phyloP scores from a whole-genome alignment of 2,329 filamentous ascomycete species.

The Aspergillus vadensis region DNA sequence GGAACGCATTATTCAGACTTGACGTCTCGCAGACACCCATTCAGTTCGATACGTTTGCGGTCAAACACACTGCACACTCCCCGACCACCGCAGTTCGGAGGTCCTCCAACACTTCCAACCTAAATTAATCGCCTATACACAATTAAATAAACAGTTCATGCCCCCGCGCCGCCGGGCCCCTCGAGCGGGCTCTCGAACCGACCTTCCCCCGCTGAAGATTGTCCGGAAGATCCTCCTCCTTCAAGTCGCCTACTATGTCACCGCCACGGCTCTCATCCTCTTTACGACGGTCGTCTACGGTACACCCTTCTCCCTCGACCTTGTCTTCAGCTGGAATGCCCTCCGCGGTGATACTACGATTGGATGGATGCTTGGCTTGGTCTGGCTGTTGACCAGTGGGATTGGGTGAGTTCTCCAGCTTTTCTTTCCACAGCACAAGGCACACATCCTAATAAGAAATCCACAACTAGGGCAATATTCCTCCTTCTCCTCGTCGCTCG shows the following conservation, averaged over 20 bases:
- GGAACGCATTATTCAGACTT: not conserved
- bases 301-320: slow-evolving; percentile 57
- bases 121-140: slow-evolving; percentile 1
- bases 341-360: slow-evolving; percentile 68
- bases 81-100: not conserved
- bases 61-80: not conserved
- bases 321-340: slow-evolving; percentile 65
- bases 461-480: slow-evolving; percentile 64
- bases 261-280: slow-evolving; percentile 63
- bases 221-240: slow-evolving; percentile 66
- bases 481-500: slow-evolving; percentile 82
- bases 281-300: slow-evolving; percentile 70
- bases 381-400: slow-evolving; percentile 68
- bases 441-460: not conserved
- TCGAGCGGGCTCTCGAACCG: slow-evolving; percentile 65
- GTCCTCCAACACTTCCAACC: not conserved
- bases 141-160: slow-evolving; percentile 33
- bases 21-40: not conserved
- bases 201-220: slow-evolving; percentile 68
- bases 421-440: too few relatives aligned
- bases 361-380: slow-evolving; percentile 68
- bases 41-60: not conserved
- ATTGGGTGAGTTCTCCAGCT: slow-evolving; percentile 55
- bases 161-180: slow-evolving; percentile 59
- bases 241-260: slow-evolving; percentile 65